phyloP scores from a whole-genome alignment of 169 alveolate genomes.

The Plasmodium gonderi region DNA sequence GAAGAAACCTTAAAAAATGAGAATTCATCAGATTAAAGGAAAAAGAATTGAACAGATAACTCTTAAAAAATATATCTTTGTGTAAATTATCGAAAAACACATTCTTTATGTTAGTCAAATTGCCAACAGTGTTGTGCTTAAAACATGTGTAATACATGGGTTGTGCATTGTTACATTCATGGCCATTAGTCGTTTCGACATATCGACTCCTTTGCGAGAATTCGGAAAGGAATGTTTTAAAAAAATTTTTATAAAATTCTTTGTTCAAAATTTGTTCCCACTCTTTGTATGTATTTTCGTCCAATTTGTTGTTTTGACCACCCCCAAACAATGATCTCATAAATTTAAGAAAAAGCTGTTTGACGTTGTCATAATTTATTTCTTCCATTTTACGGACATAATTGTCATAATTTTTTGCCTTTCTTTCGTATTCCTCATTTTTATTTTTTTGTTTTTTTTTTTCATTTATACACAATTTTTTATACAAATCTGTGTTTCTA shows the following conservation, averaged over 20 bases:
- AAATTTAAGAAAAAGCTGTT: conserved; percentile 20
- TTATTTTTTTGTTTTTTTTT: background rate
- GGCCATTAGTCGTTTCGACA: background rate
- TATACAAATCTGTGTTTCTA: background rate
- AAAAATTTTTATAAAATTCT: background rate
- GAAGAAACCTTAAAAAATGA: conserved; percentile 8
- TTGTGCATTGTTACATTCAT: background rate
- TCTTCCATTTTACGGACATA: background rate
- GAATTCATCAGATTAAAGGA: conserved; percentile 59
- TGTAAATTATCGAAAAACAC: conserved; percentile 14
- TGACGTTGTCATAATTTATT: conserved; percentile 25
- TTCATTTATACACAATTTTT: background rate
- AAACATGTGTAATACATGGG: background rate
- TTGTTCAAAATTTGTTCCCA: background rate
- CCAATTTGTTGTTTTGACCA: background rate
- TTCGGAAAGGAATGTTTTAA: conserved; percentile 3
- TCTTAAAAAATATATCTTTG: conserved; percentile 25
- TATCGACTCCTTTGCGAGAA: background rate
- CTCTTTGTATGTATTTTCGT: background rate
- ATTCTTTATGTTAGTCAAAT: conserved; percentile 19
- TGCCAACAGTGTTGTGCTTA: conserved; percentile 40
- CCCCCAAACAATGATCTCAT: conserved; percentile 22
- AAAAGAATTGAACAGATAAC: conserved; percentile 31
- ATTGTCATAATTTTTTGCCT: background rate
- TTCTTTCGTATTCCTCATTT: background rate